Evolutionary conservation across 805 yeast genomes (phyloP), one percentile per base, ranked within the genome.

Genomic region (Zygosaccharomyces bailii): DNA sequence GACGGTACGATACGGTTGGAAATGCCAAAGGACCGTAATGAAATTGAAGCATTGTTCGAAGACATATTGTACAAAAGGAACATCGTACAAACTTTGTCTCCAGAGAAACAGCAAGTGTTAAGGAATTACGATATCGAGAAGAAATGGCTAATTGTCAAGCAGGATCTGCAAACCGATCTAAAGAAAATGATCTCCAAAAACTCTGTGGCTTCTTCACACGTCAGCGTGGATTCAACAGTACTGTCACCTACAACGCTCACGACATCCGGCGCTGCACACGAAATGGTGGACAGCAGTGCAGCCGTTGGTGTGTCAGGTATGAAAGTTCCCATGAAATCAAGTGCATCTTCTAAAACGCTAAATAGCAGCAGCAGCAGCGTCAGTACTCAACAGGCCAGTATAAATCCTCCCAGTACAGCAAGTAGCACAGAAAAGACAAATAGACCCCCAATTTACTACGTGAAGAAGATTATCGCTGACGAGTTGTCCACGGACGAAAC

Each of bases 71-170:
- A 78, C 42, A 80, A 81, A 54, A 78, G 96, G 56, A 95, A 90
- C 61, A 58, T 63, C 13, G 84, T 87, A 65, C 79, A 74, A 49
- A 67, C 73, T 33, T 68, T 84, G 24, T 86, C 96, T 0, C 78
- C 78, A 19, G 78, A 76, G 41, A 96, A 93, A 2, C 81, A 82
- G 52, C 75, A 72, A 44, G 93, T 86, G 58, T 80, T 91, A 85
- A 72, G 79, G 56, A 76, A 75, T 53, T 89, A 84, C 59, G 77
- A 84, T 34, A 69, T 78, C 0, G 86, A 84, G 39, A 86, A 88
- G 56, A 91, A 91, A 66, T 89, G 96, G 96, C 81, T 86, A 83
- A 73, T 90, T 52, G 83, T 90, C 32, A 80, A 84, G 52, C 97
- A 90, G 63, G 96, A 89, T 62, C 80, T 84, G 18, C 73, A 86